These are phyloP conservation scores for Leccinum longicurvipes DNA, from an alignment of 768 basidiomycete genomes.

Conservation along the genomic window DNA sequence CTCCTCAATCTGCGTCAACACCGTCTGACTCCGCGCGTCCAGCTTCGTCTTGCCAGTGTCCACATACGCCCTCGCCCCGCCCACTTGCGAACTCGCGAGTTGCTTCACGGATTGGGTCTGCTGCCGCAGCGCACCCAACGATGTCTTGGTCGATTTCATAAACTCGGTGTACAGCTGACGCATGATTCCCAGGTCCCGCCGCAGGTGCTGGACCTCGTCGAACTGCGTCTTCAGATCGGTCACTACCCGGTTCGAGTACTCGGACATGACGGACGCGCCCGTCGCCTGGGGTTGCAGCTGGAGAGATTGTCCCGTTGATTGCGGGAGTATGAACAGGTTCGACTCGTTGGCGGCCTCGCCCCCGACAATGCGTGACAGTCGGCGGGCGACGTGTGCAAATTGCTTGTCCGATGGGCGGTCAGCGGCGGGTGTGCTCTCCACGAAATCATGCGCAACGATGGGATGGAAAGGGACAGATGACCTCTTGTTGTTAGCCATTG, in stretches of 20 bases:
- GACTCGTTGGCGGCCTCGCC: constrained; percentile 34
- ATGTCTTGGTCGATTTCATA: constrained; percentile 86
- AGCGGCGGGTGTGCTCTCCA: constrained; percentile 62
- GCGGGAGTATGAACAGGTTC: constrained; percentile 45
- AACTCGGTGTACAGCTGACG: constrained; percentile 94
- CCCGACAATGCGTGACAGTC: constrained; percentile 67
- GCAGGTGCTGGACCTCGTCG: constrained; percentile 91
- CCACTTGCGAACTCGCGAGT: constrained; percentile 76
- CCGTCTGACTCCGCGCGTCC: constrained; percentile 85
- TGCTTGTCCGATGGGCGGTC: constrained; percentile 73
- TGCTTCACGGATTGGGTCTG: constrained; percentile 89
- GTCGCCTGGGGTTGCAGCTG: constrained; percentile 62
- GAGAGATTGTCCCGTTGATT: constrained; percentile 66
- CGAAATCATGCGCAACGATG: constrained; percentile 53
- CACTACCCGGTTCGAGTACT: constrained; percentile 71
- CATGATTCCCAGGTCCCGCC: constrained; percentile 90
- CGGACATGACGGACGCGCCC: constrained; percentile 68
- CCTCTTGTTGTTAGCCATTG: constrained; percentile 55
- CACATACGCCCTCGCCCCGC: constrained; percentile 84
- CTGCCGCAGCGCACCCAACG: constrained; percentile 68
- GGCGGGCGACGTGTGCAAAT: constrained; percentile 68
- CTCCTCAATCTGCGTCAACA: constrained; percentile 90
- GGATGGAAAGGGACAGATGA: constrained; percentile 46
- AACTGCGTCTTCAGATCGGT: constrained; percentile 87
- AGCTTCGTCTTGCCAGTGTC: constrained; percentile 90